These are phyloP conservation scores for Colletotrichum acutatum DNA, from an alignment of 2,329 filamentous ascomycete genomes.

Conservation along the genomic window DNA sequence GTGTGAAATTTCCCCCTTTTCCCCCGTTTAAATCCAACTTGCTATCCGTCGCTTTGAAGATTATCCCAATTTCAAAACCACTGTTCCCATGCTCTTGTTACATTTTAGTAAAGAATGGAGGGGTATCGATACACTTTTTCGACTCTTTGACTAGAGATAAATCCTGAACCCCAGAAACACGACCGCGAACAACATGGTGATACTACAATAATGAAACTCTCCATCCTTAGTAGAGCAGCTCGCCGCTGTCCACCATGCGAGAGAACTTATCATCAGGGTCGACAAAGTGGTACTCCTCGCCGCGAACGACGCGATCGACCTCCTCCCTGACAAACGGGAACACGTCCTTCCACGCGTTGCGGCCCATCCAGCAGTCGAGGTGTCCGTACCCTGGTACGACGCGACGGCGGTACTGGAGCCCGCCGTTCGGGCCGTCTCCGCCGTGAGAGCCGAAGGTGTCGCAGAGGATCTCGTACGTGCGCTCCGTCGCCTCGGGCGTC, in stretches of 20 bases:
- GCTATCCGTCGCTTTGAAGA: neutral
- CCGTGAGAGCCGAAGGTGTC: conserved; percentile 58
- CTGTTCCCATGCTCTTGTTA: neutral
- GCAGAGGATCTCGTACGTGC: conserved; percentile 63
- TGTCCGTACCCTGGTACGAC: conserved; percentile 70
- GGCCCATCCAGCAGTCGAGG: conserved; percentile 72
- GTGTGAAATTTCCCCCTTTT: neutral
- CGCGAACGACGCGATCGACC: conserved; percentile 62
- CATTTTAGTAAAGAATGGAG: neutral
- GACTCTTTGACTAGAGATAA: neutral
- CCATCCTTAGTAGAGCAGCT: conserved; percentile 48
- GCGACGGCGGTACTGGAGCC: conserved; percentile 59
- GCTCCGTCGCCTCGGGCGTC: conserved; percentile 62
- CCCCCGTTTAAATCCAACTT: neutral
- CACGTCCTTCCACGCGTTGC: conserved; percentile 68
- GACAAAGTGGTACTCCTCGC: conserved; percentile 52
- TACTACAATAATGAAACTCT: neutral
- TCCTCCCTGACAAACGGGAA: conserved; percentile 66
- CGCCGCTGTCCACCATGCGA: conserved; percentile 52
- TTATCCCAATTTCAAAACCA: neutral
- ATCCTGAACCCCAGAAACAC: neutral
- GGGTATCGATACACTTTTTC: neutral
- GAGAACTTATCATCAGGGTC: conserved; percentile 57
- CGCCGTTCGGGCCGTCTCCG: conserved; percentile 38
- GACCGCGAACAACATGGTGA: neutral